Evolutionary conservation across 192 early-diverging fungal species (phyloP), one percentile per base, ranked within the genome.

Genomic region (Coemansia aciculifera): DNA sequence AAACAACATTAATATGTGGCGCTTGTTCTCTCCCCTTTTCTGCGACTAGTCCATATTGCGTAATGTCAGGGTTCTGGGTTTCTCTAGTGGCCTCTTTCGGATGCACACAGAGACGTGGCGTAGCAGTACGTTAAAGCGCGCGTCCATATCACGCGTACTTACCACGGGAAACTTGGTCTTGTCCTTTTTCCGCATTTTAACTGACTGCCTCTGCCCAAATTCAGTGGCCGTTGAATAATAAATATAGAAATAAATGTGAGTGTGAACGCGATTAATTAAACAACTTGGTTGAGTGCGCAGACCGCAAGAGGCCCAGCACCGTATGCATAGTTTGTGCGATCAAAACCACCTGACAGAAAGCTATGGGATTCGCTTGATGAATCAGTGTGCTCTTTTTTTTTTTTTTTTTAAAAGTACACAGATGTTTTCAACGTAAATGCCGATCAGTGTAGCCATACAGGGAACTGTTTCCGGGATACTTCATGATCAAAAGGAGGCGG

Each of bases 161-260:
- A 93, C 93, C 64, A 95, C 93, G 8, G 93, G 93, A 73, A 95
- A 95, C 80, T 93, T 95, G 34, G 93, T 95, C 77, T 93, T 94
- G 84, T 95, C 92, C 68, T 92, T 93, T 67, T 92, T 93, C 63
- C 90, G 89, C 93, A 93, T 95, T 64, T 75, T 60, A 3, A 36
- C 36, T 32, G 37, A 23, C 59, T 38, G 34, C 15, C 21, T 39
- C 19, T 37, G 56, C 29, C 32, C 32, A 59, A 59, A 59, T 59
- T 59, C 56, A 59, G 15, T 17, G 54, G 29, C 54, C 15, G 54
- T 29, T 31, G 54, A 13, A 31, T 31, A 34, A 27, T 49, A 52
- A 13, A 29, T 57, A 54, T 10, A 37, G 17, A 59, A 46, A 59
- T 17, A 43, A 10, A 19, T 52, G 13, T 32, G 13, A 19, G 37